A percentile compares a stretch with the other conserved stretches of the same genome.
phyloP scores from a whole-genome alignment of 768 basidiomycete genomes.

The Phylloporus arenicola region DNA sequence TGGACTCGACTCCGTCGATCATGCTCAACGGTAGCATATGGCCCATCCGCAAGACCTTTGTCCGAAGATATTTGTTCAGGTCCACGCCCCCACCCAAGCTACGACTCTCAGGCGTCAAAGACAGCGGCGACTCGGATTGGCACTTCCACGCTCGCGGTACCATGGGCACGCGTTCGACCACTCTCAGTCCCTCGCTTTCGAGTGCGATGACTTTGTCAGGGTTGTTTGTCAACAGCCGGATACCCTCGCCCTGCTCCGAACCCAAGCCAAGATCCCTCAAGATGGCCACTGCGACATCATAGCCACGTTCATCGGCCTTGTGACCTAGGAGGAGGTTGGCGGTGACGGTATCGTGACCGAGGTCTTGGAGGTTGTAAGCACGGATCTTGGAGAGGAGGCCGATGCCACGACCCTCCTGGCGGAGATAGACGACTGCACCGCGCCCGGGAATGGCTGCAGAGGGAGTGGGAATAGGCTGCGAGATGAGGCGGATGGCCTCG shows the following conservation, averaged over 20 bases:
- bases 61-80: slow-evolving; percentile 90
- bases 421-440: slow-evolving; percentile 90
- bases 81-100: slow-evolving; percentile 71
- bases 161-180: slow-evolving; percentile 89
- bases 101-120: slow-evolving; percentile 27
- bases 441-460: slow-evolving; percentile 63
- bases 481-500: slow-evolving; percentile 90
- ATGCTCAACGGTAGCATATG: slow-evolving; percentile 68
- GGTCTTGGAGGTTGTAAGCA: slow-evolving; percentile 96
- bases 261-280: slow-evolving; percentile 81
- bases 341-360: slow-evolving; percentile 98
- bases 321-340: slow-evolving; percentile 96
- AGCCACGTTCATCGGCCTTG: slow-evolving; percentile 88
- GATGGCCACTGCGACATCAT: slow-evolving; percentile 88
- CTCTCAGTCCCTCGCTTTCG: slow-evolving; percentile 70
- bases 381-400: slow-evolving; percentile 92
- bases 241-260: slow-evolving; percentile 46
- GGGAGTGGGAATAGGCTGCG: slow-evolving; percentile 54
- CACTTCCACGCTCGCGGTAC: slow-evolving; percentile 80
- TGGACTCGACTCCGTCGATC: slow-evolving; percentile 9
- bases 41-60: slow-evolving; percentile 96
- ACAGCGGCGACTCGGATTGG: slow-evolving; percentile 16
- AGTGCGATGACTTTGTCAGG: slow-evolving; percentile 93
- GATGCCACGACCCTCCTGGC: slow-evolving; percentile 97
- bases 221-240: slow-evolving; percentile 91